A percentile compares a stretch with the other conserved stretches of the same genome.
Conservation (phyloP, 768 basidiomycete genomes). For the Kondoa malvinella region DNA sequence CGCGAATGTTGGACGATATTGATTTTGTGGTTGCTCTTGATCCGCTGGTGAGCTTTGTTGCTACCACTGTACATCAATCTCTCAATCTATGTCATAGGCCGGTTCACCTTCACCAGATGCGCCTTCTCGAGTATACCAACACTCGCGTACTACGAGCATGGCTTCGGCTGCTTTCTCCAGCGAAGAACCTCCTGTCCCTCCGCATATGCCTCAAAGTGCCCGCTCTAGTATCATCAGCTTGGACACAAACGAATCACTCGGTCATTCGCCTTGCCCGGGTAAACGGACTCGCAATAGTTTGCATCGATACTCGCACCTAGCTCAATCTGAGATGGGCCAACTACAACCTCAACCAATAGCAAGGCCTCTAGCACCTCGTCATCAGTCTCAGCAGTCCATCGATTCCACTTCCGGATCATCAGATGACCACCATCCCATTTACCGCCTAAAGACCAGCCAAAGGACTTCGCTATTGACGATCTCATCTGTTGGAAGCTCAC, state of each 20-base stretch:
- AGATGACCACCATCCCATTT: not conserved
- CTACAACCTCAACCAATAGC: not conserved
- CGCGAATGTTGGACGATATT: not conserved
- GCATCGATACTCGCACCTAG: not conserved
- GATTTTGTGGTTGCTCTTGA: not conserved
- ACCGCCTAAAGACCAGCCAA: not conserved
- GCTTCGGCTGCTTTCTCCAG: too few species aligned
- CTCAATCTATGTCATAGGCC: not conserved
- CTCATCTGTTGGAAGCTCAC: not conserved
- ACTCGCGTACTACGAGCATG: not conserved
- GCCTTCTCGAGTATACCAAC: not conserved
- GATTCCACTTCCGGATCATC: not conserved
- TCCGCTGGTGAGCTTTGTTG: not conserved
- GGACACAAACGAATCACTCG: not conserved
- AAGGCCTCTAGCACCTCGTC: not conserved
- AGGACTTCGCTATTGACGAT: not conserved
- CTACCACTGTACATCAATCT: not conserved
- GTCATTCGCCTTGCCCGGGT: not conserved
- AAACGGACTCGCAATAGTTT: not conserved
- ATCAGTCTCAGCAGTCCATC: not conserved
- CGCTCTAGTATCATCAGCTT: not conserved
- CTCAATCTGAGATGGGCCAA: not conserved
- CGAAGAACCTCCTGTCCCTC: not conserved
- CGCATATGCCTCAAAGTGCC: not conserved
- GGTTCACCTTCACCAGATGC: not conserved